Evolutionary conservation across 352 stramenopile species (phyloP).

Genomic region (Globisporangium nodosum): DNA sequence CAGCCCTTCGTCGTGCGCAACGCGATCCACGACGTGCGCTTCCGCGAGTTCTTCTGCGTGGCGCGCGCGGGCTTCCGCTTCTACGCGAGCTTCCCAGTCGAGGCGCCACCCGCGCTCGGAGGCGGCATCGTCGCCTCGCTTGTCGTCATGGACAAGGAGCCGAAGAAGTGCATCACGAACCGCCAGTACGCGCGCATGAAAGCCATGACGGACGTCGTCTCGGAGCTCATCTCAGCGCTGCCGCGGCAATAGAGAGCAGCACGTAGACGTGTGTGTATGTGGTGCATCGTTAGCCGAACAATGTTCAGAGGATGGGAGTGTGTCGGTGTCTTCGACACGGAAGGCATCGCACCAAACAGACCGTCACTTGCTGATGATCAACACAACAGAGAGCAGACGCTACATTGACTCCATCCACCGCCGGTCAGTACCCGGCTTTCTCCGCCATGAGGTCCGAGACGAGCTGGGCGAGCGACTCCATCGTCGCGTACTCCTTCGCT

Average conservation of each 20-base stretch:
- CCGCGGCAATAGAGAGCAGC: slow-evolving; percentile 2
- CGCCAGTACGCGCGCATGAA: slow-evolving; percentile 28
- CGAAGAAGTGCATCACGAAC: slow-evolving; percentile 24
- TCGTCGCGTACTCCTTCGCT: slow-evolving; percentile 61
- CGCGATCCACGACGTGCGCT: slow-evolving; percentile 25
- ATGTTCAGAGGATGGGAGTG: too few relatives aligned
- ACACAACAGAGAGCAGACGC: neutral
- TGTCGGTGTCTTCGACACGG: too few relatives aligned
- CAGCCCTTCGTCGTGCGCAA: slow-evolving; percentile 29
- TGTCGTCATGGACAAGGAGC: slow-evolving; percentile 27
- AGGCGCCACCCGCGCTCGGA: slow-evolving; percentile 18
- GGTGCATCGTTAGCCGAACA: too few relatives aligned
- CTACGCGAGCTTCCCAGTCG: slow-evolving; percentile 31
- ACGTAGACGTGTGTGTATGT: too few relatives aligned
- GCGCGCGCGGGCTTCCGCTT: slow-evolving; percentile 23
- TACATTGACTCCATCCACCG: neutral
- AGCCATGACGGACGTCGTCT: slow-evolving; percentile 19
- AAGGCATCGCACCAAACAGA: too few relatives aligned
- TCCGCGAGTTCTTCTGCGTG: slow-evolving; percentile 32
- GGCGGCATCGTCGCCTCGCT: slow-evolving; percentile 27
- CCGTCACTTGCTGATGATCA: too few relatives aligned
- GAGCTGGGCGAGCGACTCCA: slow-evolving; percentile 52
- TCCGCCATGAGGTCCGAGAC: slow-evolving; percentile 24
- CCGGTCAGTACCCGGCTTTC: neutral
- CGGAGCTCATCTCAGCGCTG: slow-evolving; percentile 18